These are phyloP conservation scores for Beauveria australis DNA, from an alignment of 2,329 filamentous ascomycete genomes.

Conservation along the genomic window DNA sequence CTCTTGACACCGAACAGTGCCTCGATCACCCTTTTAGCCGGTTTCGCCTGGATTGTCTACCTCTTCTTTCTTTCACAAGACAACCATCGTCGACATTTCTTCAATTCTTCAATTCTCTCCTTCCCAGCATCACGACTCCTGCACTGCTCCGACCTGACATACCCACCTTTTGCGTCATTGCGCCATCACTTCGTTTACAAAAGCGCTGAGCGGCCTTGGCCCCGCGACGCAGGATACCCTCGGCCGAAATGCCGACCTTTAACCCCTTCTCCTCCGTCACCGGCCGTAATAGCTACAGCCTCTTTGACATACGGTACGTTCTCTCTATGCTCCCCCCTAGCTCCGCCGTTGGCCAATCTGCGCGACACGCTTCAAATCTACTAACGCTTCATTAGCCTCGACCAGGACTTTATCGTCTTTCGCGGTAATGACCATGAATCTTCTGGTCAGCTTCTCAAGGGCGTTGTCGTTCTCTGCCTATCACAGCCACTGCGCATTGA, in stretches of 20 bases:
- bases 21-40: background rate
- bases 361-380: conserved; percentile 3
- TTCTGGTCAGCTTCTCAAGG: conserved; percentile 65
- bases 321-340: background rate
- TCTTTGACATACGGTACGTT: conserved; percentile 51
- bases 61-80: background rate
- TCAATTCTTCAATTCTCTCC: too few relatives aligned
- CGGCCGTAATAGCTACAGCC: conserved; percentile 41
- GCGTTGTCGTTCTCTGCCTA: conserved; percentile 65
- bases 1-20: background rate
- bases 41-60: background rate
- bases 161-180: background rate
- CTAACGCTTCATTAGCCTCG: conserved; percentile 44
- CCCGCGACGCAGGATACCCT: background rate
- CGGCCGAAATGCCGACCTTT: conserved; percentile 43
- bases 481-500: conserved; percentile 61
- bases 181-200: background rate
- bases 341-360: background rate
- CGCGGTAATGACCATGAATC: conserved; percentile 69
- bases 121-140: too few relatives aligned
- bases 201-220: conserved; percentile 2
- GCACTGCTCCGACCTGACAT: too few relatives aligned
- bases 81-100: too few relatives aligned
- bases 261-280: conserved; percentile 47
- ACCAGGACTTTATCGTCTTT: conserved; percentile 72